A percentile compares a stretch with the other conserved stretches of the same genome.
Conservation (phyloP, 768 basidiomycete species). For the Rhizopogon vulgaris region DNA sequence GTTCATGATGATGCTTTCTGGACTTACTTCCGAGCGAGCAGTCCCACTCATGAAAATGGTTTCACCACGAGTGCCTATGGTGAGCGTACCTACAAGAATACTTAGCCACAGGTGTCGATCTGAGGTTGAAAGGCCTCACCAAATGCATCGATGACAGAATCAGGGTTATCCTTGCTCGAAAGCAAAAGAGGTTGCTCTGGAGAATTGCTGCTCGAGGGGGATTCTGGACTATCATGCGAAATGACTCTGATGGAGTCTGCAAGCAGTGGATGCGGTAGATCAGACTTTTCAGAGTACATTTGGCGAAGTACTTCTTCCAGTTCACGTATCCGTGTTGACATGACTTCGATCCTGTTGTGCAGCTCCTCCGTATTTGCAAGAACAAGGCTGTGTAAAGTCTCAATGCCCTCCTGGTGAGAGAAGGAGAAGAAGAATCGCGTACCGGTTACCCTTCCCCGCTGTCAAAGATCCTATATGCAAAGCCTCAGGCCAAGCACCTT, state of each 20-base stretch:
- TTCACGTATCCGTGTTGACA: slow-evolving; percentile 50
- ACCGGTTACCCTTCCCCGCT: slow-evolving; percentile 58
- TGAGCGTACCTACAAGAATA: slow-evolving; percentile 43
- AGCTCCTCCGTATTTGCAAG: slow-evolving; percentile 68
- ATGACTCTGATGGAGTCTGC: slow-evolving; percentile 17
- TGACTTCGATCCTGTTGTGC: slow-evolving; percentile 54
- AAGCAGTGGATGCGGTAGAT: slow-evolving; percentile 46
- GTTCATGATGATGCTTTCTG: not conserved
- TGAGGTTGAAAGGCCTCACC: slow-evolving; percentile 23
- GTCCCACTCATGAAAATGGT: slow-evolving; percentile 57
- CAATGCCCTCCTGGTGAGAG: not conserved
- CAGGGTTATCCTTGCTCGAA: slow-evolving; percentile 29
- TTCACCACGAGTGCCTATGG: slow-evolving; percentile 48
- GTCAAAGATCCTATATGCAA: slow-evolving; percentile 40
- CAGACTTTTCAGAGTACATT: slow-evolving; percentile 42
- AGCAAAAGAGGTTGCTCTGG: slow-evolving; percentile 1
- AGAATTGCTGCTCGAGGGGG: slow-evolving; percentile 8
- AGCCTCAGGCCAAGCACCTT: not conserved
- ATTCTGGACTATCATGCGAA: slow-evolving; percentile 18
- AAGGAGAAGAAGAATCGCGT: slow-evolving; percentile 2
- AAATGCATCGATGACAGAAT: slow-evolving; percentile 43
- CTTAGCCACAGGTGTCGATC: not conserved
- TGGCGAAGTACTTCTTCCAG: slow-evolving; percentile 53
- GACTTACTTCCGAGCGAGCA: slow-evolving; percentile 58
- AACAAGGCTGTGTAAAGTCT: slow-evolving; percentile 35